These are phyloP conservation scores for Penicillium corylophilum DNA, from an alignment of 2,329 filamentous ascomycete species.

Conservation along the genomic window DNA sequence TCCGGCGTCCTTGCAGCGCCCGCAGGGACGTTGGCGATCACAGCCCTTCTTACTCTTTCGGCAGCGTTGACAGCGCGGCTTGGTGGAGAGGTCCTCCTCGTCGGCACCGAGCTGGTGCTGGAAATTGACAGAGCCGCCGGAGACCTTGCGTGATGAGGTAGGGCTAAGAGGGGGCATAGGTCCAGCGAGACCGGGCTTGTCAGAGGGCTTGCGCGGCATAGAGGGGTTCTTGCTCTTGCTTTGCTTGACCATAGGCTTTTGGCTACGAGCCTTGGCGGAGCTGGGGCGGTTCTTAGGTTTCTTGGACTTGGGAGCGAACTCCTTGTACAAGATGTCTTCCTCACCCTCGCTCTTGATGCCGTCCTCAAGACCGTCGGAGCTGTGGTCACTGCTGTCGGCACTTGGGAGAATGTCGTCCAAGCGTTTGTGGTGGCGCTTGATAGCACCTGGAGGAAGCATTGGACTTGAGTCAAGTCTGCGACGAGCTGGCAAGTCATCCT, in stretches of 20 bases:
- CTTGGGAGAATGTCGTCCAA: constrained; percentile 56
- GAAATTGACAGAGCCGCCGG: constrained; percentile 61
- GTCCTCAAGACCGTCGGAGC: constrained; percentile 60
- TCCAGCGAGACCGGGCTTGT: constrained; percentile 28
- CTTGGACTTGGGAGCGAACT: constrained; percentile 46
- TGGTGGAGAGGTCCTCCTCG: constrained; percentile 89
- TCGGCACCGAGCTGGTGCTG: constrained; percentile 63
- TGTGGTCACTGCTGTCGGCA: constrained; percentile 59
- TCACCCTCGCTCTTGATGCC: constrained; percentile 58
- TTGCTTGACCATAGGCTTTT: constrained; percentile 29
- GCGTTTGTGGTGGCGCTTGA: constrained; percentile 49
- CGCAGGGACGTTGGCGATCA: constrained; percentile 92
- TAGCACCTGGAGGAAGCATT: constrained; percentile 45
- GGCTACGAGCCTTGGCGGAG: constrained; percentile 29
- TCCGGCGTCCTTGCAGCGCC: constrained; percentile 92
- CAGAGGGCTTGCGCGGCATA: constrained; percentile 38
- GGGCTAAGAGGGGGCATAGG: constrained; percentile 30
- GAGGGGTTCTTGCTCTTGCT: constrained; percentile 39
- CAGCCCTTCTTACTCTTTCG: constrained; percentile 99
- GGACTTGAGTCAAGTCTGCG: constrained; percentile 45
- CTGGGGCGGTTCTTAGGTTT: constrained; percentile 54
- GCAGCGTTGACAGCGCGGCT: constrained; percentile 96
- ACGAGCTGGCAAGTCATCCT: constrained; percentile 52
- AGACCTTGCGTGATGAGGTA: constrained; percentile 55
- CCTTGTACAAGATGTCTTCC: constrained; percentile 37